phyloP scores from a whole-genome alignment of 148 eudicot species.

The Talinum fruticosum region DNA sequence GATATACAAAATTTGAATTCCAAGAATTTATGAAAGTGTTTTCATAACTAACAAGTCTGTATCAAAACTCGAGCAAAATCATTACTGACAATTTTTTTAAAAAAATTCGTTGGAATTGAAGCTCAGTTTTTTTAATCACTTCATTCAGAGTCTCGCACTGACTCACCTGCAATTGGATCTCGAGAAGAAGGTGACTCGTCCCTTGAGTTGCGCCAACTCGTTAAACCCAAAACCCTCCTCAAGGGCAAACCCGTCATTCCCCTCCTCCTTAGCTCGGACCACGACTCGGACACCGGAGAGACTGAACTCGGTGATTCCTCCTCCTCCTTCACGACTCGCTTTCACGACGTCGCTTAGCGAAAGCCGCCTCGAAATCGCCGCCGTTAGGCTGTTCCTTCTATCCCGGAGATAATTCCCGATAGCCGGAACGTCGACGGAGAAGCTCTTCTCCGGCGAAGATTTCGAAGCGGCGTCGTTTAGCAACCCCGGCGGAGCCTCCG shows the following conservation, averaged over 20 bases:
- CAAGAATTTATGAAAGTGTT: not conserved
- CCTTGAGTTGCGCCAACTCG: slow-evolving; percentile 35
- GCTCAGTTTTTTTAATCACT: not conserved
- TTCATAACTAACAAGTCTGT: not conserved
- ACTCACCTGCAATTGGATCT: slow-evolving; percentile 68
- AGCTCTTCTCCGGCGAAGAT: slow-evolving; percentile 20
- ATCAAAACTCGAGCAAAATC: not conserved
- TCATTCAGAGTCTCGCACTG: not conserved
- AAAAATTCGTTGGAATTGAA: not conserved
- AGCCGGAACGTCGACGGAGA: slow-evolving; percentile 39
- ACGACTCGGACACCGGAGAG: slow-evolving; percentile 69
- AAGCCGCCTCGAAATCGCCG: slow-evolving; percentile 52
- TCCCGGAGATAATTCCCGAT: slow-evolving; percentile 65
- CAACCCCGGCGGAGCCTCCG: slow-evolving; percentile 57
- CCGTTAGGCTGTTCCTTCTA: slow-evolving; percentile 50
- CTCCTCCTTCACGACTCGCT: slow-evolving; percentile 26
- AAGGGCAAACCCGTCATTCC: not conserved
- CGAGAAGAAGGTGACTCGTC: slow-evolving; percentile 80
- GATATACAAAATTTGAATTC: not conserved
- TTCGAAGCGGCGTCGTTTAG: slow-evolving; percentile 9
- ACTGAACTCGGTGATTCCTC: slow-evolving; percentile 56
- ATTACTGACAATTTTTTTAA: not conserved
- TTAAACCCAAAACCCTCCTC: slow-evolving; percentile 4
- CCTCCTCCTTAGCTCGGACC: slow-evolving; percentile 40
- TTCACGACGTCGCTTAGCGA: slow-evolving; percentile 15